These are phyloP conservation scores for Xerocomus alliaceus DNA, from an alignment of 1,284 basidiomycete species.

Conservation along the genomic window DNA sequence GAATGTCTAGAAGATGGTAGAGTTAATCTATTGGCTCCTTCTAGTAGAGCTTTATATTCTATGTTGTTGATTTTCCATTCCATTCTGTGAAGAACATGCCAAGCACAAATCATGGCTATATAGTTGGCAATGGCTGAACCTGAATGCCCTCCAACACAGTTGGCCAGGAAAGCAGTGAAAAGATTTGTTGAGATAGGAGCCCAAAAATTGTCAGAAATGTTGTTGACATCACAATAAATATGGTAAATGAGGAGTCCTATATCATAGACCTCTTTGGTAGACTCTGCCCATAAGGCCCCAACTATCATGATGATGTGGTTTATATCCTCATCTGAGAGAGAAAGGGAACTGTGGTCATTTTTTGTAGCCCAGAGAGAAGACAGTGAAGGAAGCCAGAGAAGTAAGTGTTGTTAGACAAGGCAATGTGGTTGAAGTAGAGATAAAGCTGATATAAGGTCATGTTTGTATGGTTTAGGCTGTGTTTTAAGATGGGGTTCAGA, in stretches of 20 bases:
- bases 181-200: slow-evolving; percentile 21
- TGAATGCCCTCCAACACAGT: slow-evolving; percentile 25
- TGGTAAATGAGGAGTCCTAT: slow-evolving; percentile 35
- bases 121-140: slow-evolving; percentile 40
- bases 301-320: slow-evolving; percentile 27
- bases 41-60: background rate
- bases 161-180: slow-evolving; percentile 24
- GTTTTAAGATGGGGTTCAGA: too few relatives aligned
- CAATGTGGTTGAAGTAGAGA: background rate
- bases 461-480: background rate
- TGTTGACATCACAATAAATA: slow-evolving; percentile 36
- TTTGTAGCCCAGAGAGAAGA: background rate
- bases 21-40: background rate
- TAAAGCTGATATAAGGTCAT: background rate
- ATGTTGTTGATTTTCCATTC: background rate
- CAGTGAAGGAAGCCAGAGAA: background rate
- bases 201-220: slow-evolving; percentile 25
- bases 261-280: slow-evolving; percentile 23
- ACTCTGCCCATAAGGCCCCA: background rate
- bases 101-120: slow-evolving; percentile 35
- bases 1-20: background rate
- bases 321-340: background rate
- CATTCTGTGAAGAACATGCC: slow-evolving; percentile 45
- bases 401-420: background rate
- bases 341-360: background rate